Base-by-base conservation (phyloP, 1,139 yeast genomes). In the Suhomyces maxii region DNA sequence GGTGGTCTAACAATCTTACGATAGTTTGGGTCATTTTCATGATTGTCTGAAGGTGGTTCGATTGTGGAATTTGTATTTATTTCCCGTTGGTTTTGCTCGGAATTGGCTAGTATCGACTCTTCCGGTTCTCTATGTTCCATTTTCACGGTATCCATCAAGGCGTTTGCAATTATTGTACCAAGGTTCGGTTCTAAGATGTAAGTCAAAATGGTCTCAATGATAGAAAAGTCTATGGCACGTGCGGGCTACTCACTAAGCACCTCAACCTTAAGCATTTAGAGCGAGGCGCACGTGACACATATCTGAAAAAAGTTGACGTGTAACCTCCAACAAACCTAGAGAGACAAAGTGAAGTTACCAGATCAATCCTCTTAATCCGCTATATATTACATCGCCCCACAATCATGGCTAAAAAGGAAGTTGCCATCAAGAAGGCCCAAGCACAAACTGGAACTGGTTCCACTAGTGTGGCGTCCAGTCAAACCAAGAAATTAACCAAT, bases 1-100 rank as follows among this genome's bases (percentile, higher is more conserved):
- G 91, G 90, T 1, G 86, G 81, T 26, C 53, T 42, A 26, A 44
- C 44, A 13, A 57, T 51, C 45, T 52, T 64, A 13, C 46, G 34
- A 5, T 36, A 44, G 9, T 39, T 25, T 12, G 32, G 28, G 13
- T 18, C 42, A 30, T 10, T 18, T 18, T 23, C 38, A 8, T 25
- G 11, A n/a, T 3, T 11, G 6, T 10, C 37, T 13, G 14, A 32
- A 35, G 7, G 41, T 12, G 14, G 26, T 14, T 31, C 23, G 41
- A 18, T 26, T 30, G 28, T 26, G 25, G 14, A 3, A 10, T 18
- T 37, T 18, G 10, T 9, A 18, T 8, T 8, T 8, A 8, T 31
- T 12, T 18, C 31, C 31, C 7, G 31, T 28, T 9, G 31, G 9
- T 9, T 28, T 9, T 28, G 31, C 7, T 28, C 31, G 31, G 31